Evolutionary conservation across 129 eudicot genomes (phyloP).

Genomic region (Artemisia tridentata): DNA sequence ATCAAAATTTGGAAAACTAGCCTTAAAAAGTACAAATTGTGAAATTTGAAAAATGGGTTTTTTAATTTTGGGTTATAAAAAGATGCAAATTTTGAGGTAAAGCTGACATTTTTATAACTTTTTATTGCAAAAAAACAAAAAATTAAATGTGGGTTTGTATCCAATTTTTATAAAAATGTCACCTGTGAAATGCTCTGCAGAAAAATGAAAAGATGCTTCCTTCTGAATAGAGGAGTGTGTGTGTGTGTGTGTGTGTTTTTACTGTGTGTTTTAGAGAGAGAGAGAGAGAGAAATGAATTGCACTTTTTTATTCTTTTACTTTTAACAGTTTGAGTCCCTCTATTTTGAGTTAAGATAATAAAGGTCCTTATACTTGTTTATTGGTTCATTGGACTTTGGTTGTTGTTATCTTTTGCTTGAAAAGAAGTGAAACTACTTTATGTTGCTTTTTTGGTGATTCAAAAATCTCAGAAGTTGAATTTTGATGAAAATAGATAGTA

Average conservation of each 20-base stretch:
- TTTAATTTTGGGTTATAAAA: too few species aligned
- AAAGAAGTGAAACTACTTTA: background rate
- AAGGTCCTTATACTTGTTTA: slow-evolving; percentile 21
- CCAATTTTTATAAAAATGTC: slow-evolving; percentile 14
- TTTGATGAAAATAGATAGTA: too few species aligned
- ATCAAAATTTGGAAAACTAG: slow-evolving; percentile 17
- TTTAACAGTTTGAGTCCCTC: slow-evolving; percentile 28
- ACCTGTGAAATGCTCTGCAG: too few species aligned
- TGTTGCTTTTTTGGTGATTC: background rate
- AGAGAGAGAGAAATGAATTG: slow-evolving; percentile 25
- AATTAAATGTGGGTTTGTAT: slow-evolving; percentile 30
- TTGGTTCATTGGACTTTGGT: background rate
- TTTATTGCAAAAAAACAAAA: background rate
- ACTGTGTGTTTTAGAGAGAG: slow-evolving; percentile 15
- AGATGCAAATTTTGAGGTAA: too few species aligned
- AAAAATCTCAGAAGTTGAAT: too few species aligned
- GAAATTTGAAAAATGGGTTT: too few species aligned
- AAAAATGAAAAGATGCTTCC: slow-evolving; percentile 26
- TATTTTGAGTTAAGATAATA: slow-evolving; percentile 23
- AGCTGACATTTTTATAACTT: too few species aligned
- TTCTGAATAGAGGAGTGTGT: slow-evolving; percentile 27
- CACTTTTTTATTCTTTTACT: slow-evolving; percentile 18
- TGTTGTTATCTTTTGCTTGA: background rate
- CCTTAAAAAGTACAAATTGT: slow-evolving; percentile 12
- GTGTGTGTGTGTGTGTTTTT: slow-evolving; percentile 24